A percentile compares a stretch with the other conserved stretches of the same genome.
These are phyloP conservation scores for Schizopora paradoxa DNA, from an alignment of 1,284 basidiomycete species.

Conservation along the genomic window DNA sequence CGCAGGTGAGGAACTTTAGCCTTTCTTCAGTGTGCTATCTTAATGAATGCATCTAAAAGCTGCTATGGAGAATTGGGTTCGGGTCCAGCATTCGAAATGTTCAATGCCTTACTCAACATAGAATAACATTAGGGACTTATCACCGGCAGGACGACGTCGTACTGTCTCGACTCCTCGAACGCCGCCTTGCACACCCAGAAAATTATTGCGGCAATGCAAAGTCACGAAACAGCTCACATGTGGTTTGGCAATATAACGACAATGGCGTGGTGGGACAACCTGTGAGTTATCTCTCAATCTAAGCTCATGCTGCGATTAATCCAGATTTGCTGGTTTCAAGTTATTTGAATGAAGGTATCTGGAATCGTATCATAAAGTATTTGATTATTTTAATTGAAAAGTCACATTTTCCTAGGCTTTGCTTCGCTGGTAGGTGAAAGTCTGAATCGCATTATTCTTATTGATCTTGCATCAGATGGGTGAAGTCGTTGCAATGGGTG, in stretches of 20 bases:
- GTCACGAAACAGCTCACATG: constrained; percentile 83
- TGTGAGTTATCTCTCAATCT: constrained; percentile 26
- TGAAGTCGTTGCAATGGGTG: constrained; percentile 85
- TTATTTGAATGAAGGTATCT: constrained; percentile 72
- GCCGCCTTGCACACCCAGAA: constrained; percentile 77
- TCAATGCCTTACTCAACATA: not conserved
- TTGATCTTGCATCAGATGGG: constrained; percentile 55
- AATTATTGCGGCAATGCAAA: constrained; percentile 72
- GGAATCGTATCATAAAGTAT: not conserved
- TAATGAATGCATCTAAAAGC: constrained; percentile 32
- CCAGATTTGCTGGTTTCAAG: not conserved
- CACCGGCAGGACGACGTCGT: constrained; percentile 81
- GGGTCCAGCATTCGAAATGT: constrained; percentile 4
- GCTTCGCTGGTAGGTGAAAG: constrained; percentile 61
- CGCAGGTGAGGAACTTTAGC: constrained; percentile 41
- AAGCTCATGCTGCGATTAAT: not conserved
- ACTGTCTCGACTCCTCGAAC: constrained; percentile 78
- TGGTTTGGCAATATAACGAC: constrained; percentile 76
- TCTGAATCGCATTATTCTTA: not conserved
- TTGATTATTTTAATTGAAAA: constrained; percentile 22
- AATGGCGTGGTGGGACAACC: constrained; percentile 92
- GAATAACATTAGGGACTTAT: constrained; percentile 63
- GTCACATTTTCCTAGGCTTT: constrained; percentile 71
- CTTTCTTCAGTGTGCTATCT: not conserved
- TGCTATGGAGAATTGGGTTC: constrained; percentile 92